Evolutionary conservation across 805 yeast species (phyloP), one percentile per base, ranked within the genome.

Genomic region (Candida berthetii): DNA sequence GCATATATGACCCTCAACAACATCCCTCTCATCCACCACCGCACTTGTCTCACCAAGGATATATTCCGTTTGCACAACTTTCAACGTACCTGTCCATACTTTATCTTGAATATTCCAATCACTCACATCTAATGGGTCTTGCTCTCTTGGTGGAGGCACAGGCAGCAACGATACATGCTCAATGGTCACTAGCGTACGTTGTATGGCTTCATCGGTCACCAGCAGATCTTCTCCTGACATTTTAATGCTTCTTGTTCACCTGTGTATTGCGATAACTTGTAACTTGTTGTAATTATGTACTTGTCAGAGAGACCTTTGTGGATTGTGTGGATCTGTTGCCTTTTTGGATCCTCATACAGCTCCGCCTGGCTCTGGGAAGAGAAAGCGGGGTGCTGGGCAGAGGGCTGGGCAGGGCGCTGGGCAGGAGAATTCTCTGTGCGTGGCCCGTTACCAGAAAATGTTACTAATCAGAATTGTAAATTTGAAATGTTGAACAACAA

Each of bases 51-150:
- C 9, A 7, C 6, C 9, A 7, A 4, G n/a, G 14, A 49, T 22
- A 13, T 36, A 35, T 40, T 50, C 57, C 8, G 42, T 43, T 40
- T 65, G 66, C 16, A 61, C 39, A 17, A 66, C 50, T 34, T 48
- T 41, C 34, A 65, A 42, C 6, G 51, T 36, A 2, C 71, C 71
- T 6, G 40, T 37, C 71, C 71, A 66, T 11, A 66, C 48, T 8
- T 60, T 54, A n/a, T 53, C 52, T 7, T 50, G 47, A n/a, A 60
- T 56, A 22, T 59, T 54, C 70, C 70, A 65, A 6, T 36, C 20
- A 2, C 43, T 40, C 4, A 45, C 46, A 39, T 49, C 46, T 11
- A 38, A 36, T 2, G 39, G 35, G 10, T 44, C 44, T 14, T 38
- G n/a, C 3, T 35, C 17, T 15, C 13, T 19, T 7, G 44, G 53